A percentile compares a stretch with the other conserved stretches of the same genome.
phyloP scores from a whole-genome alignment of 2,329 filamentous ascomycete species.

The Orbilia brochopaga region DNA sequence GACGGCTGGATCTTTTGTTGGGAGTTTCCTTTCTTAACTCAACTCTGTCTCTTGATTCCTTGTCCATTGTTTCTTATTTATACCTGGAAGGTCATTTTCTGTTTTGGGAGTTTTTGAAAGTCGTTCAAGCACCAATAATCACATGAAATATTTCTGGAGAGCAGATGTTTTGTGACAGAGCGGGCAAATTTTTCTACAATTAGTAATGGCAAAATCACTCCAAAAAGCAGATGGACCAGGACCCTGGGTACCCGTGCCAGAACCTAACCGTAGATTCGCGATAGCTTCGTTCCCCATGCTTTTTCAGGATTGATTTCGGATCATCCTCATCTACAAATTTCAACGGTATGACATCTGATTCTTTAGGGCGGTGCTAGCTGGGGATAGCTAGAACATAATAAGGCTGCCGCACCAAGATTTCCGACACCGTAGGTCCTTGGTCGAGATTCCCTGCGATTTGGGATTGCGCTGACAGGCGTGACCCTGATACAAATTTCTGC shows the following conservation, averaged over 20 bases:
- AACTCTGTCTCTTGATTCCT: constrained; percentile 23
- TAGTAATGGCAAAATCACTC: neutral
- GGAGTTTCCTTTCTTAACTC: constrained; percentile 35
- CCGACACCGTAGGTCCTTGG: constrained; percentile 8
- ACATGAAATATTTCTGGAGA: constrained; percentile 18
- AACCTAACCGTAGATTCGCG: constrained; percentile 4
- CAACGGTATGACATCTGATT: neutral
- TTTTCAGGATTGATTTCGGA: neutral
- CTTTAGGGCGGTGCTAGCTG: neutral
- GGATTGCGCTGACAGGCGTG: constrained; percentile 6
- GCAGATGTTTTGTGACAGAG: constrained; percentile 1
- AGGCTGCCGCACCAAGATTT: constrained; percentile 4
- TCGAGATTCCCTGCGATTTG: neutral
- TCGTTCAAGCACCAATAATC: constrained; percentile 6
- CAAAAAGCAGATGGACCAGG: neutral
- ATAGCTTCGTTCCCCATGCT: neutral
- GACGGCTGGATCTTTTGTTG: constrained; percentile 23
- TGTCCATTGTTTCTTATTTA: constrained; percentile 28
- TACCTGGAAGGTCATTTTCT: constrained; percentile 26
- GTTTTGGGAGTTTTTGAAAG: constrained; percentile 20
- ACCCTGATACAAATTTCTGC: constrained; percentile 14
- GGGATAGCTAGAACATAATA: neutral
- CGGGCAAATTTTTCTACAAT: neutral
- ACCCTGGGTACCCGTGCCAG: neutral
- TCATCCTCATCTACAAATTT: neutral